These are phyloP conservation scores for Moesziomyces globuligerus DNA, from an alignment of 1,284 basidiomycete species.

Conservation along the genomic window DNA sequence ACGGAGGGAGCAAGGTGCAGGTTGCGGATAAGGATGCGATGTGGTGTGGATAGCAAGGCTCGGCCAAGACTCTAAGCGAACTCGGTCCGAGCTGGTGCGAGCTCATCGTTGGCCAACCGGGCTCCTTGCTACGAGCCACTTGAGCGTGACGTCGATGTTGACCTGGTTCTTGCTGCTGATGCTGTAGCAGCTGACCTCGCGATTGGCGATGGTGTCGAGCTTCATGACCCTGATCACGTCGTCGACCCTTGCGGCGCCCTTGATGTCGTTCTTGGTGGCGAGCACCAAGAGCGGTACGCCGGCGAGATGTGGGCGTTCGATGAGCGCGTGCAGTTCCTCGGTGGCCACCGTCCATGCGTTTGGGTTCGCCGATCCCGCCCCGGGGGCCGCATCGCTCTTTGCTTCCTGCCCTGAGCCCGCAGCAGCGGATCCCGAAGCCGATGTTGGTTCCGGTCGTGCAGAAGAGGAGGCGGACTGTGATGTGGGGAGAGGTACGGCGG, in stretches of 20 bases:
- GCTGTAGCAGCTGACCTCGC: conserved; percentile 72
- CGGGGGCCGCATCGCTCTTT: neutral
- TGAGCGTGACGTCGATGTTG: conserved; percentile 76
- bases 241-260: conserved; percentile 81
- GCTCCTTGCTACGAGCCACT: conserved; percentile 69
- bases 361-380: conserved; percentile 12
- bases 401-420: neutral
- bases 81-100: too few relatives aligned
- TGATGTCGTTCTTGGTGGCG: conserved; percentile 94
- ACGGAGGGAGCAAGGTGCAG: too few relatives aligned
- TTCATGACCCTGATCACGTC: conserved; percentile 86
- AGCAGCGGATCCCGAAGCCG: conserved; percentile 5
- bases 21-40: too few relatives aligned
- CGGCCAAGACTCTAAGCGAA: too few relatives aligned
- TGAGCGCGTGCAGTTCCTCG: conserved; percentile 87
- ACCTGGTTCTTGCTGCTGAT: conserved; percentile 85
- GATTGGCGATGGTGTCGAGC: conserved; percentile 73
- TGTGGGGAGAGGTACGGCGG: conserved; percentile 30
- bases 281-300: conserved; percentile 91
- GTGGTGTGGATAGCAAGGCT: too few relatives aligned
- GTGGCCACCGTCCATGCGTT: conserved; percentile 73
- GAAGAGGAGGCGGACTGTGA: conserved; percentile 8
- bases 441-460: neutral
- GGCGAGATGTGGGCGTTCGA: conserved; percentile 77
- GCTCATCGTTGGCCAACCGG: conserved; percentile 43